Percentiles rank a stretch among this genome's conserved stretches.
phyloP scores from a whole-genome alignment of 176 grass and related monocot species.

The Carex kokanica region DNA sequence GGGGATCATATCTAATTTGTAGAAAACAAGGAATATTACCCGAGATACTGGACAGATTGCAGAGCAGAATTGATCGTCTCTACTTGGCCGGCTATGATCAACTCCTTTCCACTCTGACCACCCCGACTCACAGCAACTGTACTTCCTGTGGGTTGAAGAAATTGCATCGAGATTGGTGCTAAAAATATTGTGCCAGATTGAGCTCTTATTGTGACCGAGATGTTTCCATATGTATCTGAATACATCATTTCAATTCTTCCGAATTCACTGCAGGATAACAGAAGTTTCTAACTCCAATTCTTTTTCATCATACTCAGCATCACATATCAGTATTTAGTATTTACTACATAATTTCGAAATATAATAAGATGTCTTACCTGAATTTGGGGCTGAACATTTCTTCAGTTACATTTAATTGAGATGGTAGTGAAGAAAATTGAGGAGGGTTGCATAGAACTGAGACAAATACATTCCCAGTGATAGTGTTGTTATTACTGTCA shows the following conservation, averaged over 20 bases:
- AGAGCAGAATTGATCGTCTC: slow-evolving; percentile 55
- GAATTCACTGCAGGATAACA: slow-evolving; percentile 48
- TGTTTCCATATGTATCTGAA: slow-evolving; percentile 58
- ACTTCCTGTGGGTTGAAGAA: slow-evolving; percentile 35
- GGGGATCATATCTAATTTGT: not conserved
- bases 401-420: slow-evolving; percentile 59
- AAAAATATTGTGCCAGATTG: slow-evolving; percentile 54
- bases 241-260: slow-evolving; percentile 53
- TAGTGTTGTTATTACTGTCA: slow-evolving; percentile 46
- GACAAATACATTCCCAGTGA: slow-evolving; percentile 46
- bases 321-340: not conserved
- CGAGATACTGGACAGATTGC: slow-evolving; percentile 57
- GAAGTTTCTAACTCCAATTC: not conserved
- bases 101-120: slow-evolving; percentile 35
- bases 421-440: slow-evolving; percentile 69
- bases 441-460: slow-evolving; percentile 77
- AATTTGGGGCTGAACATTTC: slow-evolving; percentile 67
- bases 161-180: slow-evolving; percentile 57
- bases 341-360: not conserved
- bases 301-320: not conserved
- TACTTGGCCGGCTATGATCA: slow-evolving; percentile 48
- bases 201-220: slow-evolving; percentile 67
- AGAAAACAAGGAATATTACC: slow-evolving; percentile 20
- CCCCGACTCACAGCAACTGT: slow-evolving; percentile 39
- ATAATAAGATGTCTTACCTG: slow-evolving; percentile 39